These are phyloP conservation scores for Dispira simplex DNA, from an alignment of 192 early-diverging fungal species.

Conservation along the genomic window DNA sequence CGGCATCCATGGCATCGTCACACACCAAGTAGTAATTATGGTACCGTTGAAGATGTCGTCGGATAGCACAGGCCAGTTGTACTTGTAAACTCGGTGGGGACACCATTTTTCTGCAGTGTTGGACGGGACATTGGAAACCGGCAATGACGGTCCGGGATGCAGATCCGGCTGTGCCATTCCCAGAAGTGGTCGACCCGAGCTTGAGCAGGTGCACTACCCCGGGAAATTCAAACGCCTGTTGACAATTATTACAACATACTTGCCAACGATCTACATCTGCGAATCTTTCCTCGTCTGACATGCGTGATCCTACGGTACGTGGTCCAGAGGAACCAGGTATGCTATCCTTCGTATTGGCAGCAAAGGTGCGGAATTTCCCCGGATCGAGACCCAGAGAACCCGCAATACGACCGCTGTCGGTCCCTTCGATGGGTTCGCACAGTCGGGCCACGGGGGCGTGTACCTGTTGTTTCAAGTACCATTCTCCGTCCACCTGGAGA, in stretches of 20 bases:
- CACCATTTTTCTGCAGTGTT: conserved; percentile 32
- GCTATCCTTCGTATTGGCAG: conserved; percentile 7
- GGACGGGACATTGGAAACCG: conserved; percentile 32
- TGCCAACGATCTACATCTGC: conserved; percentile 48
- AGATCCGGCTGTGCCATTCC: not conserved
- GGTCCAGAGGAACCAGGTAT: conserved; percentile 29
- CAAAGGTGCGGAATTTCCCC: conserved; percentile 32
- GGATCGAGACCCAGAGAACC: conserved; percentile 73
- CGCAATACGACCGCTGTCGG: conserved; percentile 58
- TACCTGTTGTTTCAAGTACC: conserved; percentile 89
- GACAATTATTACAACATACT: conserved; percentile 44
- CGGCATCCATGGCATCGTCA: conserved; percentile 58
- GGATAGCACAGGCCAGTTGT: conserved; percentile 49
- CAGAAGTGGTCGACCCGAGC: not conserved
- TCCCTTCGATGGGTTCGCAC: conserved; percentile 72
- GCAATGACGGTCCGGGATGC: not conserved
- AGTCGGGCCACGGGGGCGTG: conserved; percentile 76
- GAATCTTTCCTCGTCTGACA: conserved; percentile 59
- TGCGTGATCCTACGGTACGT: conserved; percentile 60
- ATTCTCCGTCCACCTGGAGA: conserved; percentile 58
- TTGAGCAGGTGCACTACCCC: conserved; percentile 17
- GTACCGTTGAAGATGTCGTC: conserved; percentile 49
- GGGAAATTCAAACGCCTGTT: conserved; percentile 23
- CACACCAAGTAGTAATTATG: conserved; percentile 61
- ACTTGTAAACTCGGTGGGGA: conserved; percentile 29